These are phyloP conservation scores for Colletotrichum sansevieriae DNA, from an alignment of 2,329 filamentous ascomycete species.

Conservation along the genomic window DNA sequence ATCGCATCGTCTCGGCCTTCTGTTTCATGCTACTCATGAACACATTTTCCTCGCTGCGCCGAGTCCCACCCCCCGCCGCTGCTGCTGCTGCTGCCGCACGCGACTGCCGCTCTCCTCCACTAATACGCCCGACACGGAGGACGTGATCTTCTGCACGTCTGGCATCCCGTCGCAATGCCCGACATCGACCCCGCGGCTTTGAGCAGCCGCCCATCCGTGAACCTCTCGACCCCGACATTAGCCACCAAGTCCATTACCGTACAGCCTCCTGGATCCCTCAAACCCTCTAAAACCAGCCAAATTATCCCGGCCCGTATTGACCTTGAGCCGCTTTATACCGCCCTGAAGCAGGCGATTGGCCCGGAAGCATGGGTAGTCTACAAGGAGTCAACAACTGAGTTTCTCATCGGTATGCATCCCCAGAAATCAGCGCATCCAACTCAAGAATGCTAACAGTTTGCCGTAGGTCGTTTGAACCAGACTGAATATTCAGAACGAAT, in stretches of 20 bases:
- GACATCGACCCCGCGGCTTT: slow-evolving; percentile 79
- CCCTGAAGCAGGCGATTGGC: slow-evolving; percentile 70
- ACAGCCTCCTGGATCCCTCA: slow-evolving; percentile 61
- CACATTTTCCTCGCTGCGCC: slow-evolving; percentile 57
- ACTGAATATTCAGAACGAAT: slow-evolving; percentile 70
- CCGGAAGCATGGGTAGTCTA: slow-evolving; percentile 74
- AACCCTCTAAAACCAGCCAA: slow-evolving; percentile 71
- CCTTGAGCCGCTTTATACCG: slow-evolving; percentile 73
- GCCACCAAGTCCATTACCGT: slow-evolving; percentile 69
- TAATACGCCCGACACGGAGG: slow-evolving; percentile 36
- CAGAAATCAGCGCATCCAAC: slow-evolving; percentile 1
- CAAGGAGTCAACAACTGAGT: slow-evolving; percentile 73
- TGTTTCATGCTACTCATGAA: slow-evolving; percentile 60
- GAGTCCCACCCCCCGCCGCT: slow-evolving; percentile 49
- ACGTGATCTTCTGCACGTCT: slow-evolving; percentile 40
- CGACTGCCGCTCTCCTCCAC: slow-evolving; percentile 52
- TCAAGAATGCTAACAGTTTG: not conserved
- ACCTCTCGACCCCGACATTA: slow-evolving; percentile 70
- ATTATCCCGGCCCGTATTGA: slow-evolving; percentile 76
- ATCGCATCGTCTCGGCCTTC: slow-evolving; percentile 57
- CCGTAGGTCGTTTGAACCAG: slow-evolving; percentile 72
- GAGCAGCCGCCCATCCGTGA: slow-evolving; percentile 72
- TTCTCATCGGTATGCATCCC: slow-evolving; percentile 67
- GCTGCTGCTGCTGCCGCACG: slow-evolving; percentile 55
- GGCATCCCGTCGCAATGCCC: slow-evolving; percentile 63